phyloP scores from a whole-genome alignment of 2,329 filamentous ascomycete species.

The Fusarium sp. region DNA sequence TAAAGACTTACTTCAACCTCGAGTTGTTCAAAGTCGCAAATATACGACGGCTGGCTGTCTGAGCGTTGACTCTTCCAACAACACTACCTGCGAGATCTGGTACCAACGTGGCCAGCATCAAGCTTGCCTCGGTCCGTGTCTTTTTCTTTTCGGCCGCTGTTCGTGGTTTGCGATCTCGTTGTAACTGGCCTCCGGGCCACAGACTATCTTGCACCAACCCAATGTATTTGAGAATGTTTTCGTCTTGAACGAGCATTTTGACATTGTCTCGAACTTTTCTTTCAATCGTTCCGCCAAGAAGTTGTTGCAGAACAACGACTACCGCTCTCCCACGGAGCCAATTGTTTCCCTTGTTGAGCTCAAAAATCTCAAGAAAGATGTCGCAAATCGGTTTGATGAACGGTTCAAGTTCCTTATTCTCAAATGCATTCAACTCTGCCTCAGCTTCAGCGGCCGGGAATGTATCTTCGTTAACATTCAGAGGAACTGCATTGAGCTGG shows the following conservation, averaged over 20 bases:
- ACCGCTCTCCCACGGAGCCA: constrained; percentile 96
- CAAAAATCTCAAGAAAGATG: constrained; percentile 94
- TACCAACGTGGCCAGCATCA: constrained; percentile 88
- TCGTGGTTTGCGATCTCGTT: constrained; percentile 62
- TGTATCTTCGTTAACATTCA: constrained; percentile 61
- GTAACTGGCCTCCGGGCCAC: constrained; percentile 78
- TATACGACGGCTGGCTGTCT: constrained; percentile 86
- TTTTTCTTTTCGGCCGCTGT: constrained; percentile 78
- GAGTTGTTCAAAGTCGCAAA: constrained; percentile 93
- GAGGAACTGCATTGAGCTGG: constrained; percentile 66
- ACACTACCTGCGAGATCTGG: constrained; percentile 93
- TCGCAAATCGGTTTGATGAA: constrained; percentile 99
- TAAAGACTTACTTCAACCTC: constrained; percentile 78
- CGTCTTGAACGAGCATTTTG: constrained; percentile 77
- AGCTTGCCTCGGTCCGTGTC: constrained; percentile 84
- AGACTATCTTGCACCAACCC: constrained; percentile 76
- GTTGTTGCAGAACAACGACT: constrained; percentile 93
- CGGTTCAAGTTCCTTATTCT: constrained; percentile 87
- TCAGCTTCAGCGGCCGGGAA: constrained; percentile 79
- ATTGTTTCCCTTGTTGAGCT: constrained; percentile 93
- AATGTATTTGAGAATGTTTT: constrained; percentile 80
- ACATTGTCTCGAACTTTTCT: constrained; percentile 91
- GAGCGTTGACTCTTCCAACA: constrained; percentile 90
- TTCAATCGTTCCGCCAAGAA: constrained; percentile 95
- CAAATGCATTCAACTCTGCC: constrained; percentile 92